phyloP scores from a whole-genome alignment of 1,139 yeast species.

The Suhomyces coccinellae region DNA sequence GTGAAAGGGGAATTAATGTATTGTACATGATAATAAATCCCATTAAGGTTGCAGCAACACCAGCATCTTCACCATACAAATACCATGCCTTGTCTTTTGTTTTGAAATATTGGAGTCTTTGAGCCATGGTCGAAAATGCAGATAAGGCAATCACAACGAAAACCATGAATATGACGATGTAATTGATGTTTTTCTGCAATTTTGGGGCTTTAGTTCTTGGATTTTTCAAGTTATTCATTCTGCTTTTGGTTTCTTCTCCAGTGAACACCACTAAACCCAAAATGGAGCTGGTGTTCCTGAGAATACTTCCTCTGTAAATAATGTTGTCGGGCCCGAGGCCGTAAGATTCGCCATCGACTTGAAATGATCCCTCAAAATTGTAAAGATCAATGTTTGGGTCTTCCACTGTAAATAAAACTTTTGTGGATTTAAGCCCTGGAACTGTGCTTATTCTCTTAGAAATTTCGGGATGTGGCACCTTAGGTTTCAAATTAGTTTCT shows the following conservation, averaged over 20 bases:
- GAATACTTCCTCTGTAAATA: conserved; percentile 81
- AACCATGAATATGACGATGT: conserved; percentile 87
- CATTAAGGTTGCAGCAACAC: conserved; percentile 90
- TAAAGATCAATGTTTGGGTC: conserved; percentile 91
- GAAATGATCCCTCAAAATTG: conserved; percentile 80
- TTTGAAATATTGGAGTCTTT: conserved; percentile 51
- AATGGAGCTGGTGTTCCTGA: conserved; percentile 75
- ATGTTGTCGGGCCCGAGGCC: conserved; percentile 82
- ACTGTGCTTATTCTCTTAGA: conserved; percentile 51
- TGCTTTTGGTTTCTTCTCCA: conserved; percentile 93
- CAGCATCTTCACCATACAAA: conserved; percentile 67
- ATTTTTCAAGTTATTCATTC: conserved; percentile 90
- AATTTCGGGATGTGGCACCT: conserved; percentile 64
- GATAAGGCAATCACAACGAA: conserved; percentile 71
- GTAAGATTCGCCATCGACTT: conserved; percentile 30
- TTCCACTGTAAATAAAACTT: conserved; percentile 65
- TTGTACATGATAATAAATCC: conserved; percentile 96
- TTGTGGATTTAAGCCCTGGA: conserved; percentile 49
- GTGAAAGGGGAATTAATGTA: conserved; percentile 89
- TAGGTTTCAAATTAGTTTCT: conserved; percentile 85
- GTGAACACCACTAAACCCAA: conserved; percentile 85
- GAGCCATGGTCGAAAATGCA: conserved; percentile 80
- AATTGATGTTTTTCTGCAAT: conserved; percentile 77
- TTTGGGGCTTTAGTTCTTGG: conserved; percentile 94
- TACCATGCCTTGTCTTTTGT: conserved; percentile 69